A percentile compares a stretch with the other conserved stretches of the same genome.
These are phyloP conservation scores for Lenzites betulinus DNA, from an alignment of 768 basidiomycete genomes.

Conservation along the genomic window DNA sequence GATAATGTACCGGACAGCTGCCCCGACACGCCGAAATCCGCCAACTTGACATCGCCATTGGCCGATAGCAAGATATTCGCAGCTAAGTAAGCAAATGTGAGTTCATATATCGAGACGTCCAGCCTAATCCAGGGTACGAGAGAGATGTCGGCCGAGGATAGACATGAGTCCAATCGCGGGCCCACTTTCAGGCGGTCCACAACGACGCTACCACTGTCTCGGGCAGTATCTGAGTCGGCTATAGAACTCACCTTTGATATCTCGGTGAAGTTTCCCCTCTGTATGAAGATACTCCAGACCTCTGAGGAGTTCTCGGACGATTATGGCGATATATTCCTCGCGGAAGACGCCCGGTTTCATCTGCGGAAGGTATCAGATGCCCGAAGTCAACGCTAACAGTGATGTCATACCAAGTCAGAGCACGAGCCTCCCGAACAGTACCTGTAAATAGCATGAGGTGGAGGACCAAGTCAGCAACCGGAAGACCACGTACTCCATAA, in stretches of 20 bases:
- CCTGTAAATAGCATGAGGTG: conserved; percentile 40
- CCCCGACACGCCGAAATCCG: conserved; percentile 98
- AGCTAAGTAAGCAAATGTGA: conserved; percentile 49
- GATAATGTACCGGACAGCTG: conserved; percentile 92
- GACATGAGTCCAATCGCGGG: too few species aligned
- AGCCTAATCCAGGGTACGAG: not conserved
- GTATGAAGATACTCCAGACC: conserved; percentile 95
- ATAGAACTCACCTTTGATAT: conserved; percentile 83
- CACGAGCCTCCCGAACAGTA: conserved; percentile 99
- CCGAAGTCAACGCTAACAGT: conserved; percentile 14
- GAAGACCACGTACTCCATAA: conserved; percentile 78
- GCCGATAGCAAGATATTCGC: conserved; percentile 94
- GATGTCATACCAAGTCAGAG: conserved; percentile 79
- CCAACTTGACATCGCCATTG: conserved; percentile 93
- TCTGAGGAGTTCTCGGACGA: conserved; percentile 86
- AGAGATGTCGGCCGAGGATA: too few species aligned
- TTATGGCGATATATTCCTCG: conserved; percentile 99
- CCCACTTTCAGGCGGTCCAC: too few species aligned
- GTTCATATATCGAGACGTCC: not conserved
- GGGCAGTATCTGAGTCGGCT: too few species aligned
- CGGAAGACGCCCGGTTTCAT: conserved; percentile 98
- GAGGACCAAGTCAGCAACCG: not conserved
- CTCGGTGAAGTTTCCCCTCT: conserved; percentile 97
- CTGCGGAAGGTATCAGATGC: conserved; percentile 41
- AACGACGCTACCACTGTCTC: too few species aligned